Evolutionary conservation across 352 stramenopile genomes (phyloP).

Genomic region (Pythium folliculosum): DNA sequence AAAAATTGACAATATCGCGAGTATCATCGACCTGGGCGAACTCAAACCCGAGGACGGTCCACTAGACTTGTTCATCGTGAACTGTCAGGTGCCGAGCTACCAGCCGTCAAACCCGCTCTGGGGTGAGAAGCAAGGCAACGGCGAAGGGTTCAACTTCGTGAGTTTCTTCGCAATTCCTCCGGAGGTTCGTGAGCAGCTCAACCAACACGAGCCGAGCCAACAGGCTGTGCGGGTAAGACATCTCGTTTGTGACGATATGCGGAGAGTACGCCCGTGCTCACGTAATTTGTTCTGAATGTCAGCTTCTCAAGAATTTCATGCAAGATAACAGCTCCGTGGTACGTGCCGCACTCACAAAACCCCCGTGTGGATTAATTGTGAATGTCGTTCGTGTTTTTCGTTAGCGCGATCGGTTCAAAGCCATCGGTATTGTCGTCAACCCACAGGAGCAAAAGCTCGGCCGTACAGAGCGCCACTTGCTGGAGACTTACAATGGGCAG

Average conservation of each 20-base stretch:
- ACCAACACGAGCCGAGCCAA: constrained; percentile 38
- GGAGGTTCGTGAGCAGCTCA: constrained; percentile 53
- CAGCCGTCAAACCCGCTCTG: constrained; percentile 82
- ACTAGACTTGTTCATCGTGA: constrained; percentile 78
- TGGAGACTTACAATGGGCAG: constrained; percentile 85
- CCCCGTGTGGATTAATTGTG: not conserved
- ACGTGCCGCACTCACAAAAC: not conserved
- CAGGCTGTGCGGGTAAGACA: constrained; percentile 50
- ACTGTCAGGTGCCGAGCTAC: constrained; percentile 85
- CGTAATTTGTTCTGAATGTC: not conserved
- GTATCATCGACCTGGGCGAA: constrained; percentile 57
- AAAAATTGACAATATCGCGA: constrained; percentile 79
- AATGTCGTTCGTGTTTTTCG: not conserved
- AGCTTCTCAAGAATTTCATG: constrained; percentile 51
- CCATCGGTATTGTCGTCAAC: constrained; percentile 81
- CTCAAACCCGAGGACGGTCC: constrained; percentile 33
- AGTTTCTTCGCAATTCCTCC: constrained; percentile 76
- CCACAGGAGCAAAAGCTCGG: constrained; percentile 68
- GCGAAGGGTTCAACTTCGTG: constrained; percentile 79
- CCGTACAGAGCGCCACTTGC: constrained; percentile 67
- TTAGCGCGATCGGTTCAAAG: constrained; percentile 81
- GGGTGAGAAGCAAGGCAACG: constrained; percentile 76
- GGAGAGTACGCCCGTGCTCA: not conserved
- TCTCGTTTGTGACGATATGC: not conserved
- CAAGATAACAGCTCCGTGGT: constrained; percentile 38